Evolutionary conservation across 1,284 basidiomycete species (phyloP).

Genomic region (Hortiboletus rubellus): DNA sequence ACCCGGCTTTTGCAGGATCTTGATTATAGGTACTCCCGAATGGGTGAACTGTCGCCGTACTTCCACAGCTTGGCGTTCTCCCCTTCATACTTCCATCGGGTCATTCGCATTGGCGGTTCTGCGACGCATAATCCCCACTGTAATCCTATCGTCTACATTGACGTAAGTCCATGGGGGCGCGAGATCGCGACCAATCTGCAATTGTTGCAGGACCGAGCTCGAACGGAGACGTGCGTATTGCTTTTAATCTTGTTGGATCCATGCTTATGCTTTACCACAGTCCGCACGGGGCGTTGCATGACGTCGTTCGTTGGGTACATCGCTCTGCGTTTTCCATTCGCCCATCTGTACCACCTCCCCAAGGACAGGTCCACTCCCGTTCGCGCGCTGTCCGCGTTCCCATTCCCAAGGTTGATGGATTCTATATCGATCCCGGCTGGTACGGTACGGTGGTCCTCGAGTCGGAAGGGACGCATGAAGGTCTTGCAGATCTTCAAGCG

Average conservation of each 20-base stretch:
- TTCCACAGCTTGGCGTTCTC: constrained; percentile 74
- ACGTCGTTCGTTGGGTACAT: constrained; percentile 79
- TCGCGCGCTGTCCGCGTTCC: constrained; percentile 37
- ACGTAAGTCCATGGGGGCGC: constrained; percentile 71
- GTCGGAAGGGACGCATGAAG: constrained; percentile 81
- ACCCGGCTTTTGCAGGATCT: constrained; percentile 55
- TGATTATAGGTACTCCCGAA: constrained; percentile 72
- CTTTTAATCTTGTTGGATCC: background rate
- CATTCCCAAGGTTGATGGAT: constrained; percentile 49
- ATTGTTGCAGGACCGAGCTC: constrained; percentile 72
- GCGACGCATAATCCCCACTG: constrained; percentile 43
- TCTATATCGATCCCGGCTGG: constrained; percentile 75
- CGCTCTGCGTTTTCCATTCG: constrained; percentile 71
- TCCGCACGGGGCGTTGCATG: constrained; percentile 72
- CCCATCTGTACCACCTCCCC: constrained; percentile 33
- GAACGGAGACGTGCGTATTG: constrained; percentile 70
- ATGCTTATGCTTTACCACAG: constrained; percentile 38
- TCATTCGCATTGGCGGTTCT: constrained; percentile 59
- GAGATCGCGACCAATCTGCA: constrained; percentile 73
- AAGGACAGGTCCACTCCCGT: constrained; percentile 18
- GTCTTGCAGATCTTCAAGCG: constrained; percentile 71
- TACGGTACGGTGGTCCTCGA: constrained; percentile 77
- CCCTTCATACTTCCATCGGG: constrained; percentile 82
- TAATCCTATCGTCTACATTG: constrained; percentile 72
- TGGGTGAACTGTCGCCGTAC: constrained; percentile 75